Evolutionary conservation across 495 filamentous ascomycete genomes (phyloP).

Genomic region (Cudoniella acicularis): DNA sequence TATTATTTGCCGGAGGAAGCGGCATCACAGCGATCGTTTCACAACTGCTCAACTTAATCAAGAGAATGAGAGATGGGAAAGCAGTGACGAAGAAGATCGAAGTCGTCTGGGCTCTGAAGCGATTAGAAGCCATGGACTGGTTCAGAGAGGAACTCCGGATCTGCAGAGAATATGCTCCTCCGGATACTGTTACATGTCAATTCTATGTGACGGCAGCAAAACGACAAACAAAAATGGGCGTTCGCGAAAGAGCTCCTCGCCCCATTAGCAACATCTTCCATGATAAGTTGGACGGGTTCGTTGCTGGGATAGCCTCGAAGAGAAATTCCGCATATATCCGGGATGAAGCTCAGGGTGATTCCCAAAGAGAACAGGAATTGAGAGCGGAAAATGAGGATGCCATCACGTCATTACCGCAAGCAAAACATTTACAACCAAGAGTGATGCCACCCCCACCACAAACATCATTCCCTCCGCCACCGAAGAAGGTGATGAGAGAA

Average conservation of each 20-base stretch:
- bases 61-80: slow-evolving; percentile 89
- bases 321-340: slow-evolving; percentile 75
- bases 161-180: slow-evolving; percentile 78
- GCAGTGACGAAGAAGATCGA: slow-evolving; percentile 87
- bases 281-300: slow-evolving; percentile 78
- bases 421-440: slow-evolving; percentile 52
- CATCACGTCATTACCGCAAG: slow-evolving; percentile 72
- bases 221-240: slow-evolving; percentile 40
- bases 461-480: slow-evolving; percentile 33
- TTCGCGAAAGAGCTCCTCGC: slow-evolving; percentile 46
- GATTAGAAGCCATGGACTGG: slow-evolving; percentile 92
- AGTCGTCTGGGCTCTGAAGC: slow-evolving; percentile 87
- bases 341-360: slow-evolving; percentile 76
- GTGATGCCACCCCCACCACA: slow-evolving; percentile 37
- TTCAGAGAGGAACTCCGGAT: slow-evolving; percentile 93
- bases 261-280: slow-evolving; percentile 69
- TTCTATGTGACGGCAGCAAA: slow-evolving; percentile 85
- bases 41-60: slow-evolving; percentile 86
- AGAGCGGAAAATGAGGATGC: slow-evolving; percentile 83
- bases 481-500: slow-evolving; percentile 34
- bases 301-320: slow-evolving; percentile 77
- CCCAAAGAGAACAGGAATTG: slow-evolving; percentile 71
- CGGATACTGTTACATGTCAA: slow-evolving; percentile 82
- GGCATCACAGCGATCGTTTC: slow-evolving; percentile 92
- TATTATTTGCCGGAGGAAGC: slow-evolving; percentile 89